These are phyloP conservation scores for Magnolia changhungtana DNA, from an alignment of 164 flowering plant species.

Conservation along the genomic window DNA sequence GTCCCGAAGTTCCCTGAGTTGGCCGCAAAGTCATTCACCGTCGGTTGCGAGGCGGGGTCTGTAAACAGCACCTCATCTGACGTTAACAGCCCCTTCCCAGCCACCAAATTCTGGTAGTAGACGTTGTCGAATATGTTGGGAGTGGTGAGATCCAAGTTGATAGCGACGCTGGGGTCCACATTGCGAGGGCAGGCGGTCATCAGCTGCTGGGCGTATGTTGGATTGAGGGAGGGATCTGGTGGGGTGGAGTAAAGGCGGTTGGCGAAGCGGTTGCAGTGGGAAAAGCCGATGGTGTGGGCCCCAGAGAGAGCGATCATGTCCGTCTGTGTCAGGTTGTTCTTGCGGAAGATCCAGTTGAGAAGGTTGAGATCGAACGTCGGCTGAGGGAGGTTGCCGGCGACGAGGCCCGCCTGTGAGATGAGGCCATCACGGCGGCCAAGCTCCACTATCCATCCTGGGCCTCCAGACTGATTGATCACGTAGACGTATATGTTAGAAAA, in stretches of 20 bases:
- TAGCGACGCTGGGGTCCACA: constrained; percentile 46
- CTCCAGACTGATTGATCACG: constrained; percentile 44
- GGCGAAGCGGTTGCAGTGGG: constrained; percentile 64
- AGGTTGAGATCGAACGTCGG: constrained; percentile 36
- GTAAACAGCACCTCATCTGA: constrained; percentile 64
- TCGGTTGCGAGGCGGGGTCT: constrained; percentile 33
- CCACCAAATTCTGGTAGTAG: constrained; percentile 55
- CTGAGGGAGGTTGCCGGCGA: constrained; percentile 56
- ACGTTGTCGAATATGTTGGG: constrained; percentile 54
- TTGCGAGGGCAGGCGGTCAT: constrained; percentile 41
- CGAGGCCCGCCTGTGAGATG: constrained; percentile 49
- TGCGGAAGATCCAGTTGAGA: constrained; percentile 44
- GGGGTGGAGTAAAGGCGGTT: constrained; percentile 49
- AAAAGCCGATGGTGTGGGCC: constrained; percentile 74
- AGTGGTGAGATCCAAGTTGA: constrained; percentile 56
- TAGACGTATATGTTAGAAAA: too few relatives aligned
- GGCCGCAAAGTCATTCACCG: constrained; percentile 44
- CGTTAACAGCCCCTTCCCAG: constrained; percentile 57
- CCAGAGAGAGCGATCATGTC: constrained; percentile 83
- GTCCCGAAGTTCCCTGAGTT: constrained; percentile 29
- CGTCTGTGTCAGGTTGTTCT: constrained; percentile 38
- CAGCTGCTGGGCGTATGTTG: constrained; percentile 58
- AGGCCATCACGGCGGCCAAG: constrained; percentile 71
- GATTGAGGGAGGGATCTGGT: constrained; percentile 57
- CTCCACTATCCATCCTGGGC: constrained; percentile 55